Percentiles rank a stretch among this genome's conserved stretches.
phyloP scores from a whole-genome alignment of 805 yeast genomes.

The Sungouiella thailandica region DNA sequence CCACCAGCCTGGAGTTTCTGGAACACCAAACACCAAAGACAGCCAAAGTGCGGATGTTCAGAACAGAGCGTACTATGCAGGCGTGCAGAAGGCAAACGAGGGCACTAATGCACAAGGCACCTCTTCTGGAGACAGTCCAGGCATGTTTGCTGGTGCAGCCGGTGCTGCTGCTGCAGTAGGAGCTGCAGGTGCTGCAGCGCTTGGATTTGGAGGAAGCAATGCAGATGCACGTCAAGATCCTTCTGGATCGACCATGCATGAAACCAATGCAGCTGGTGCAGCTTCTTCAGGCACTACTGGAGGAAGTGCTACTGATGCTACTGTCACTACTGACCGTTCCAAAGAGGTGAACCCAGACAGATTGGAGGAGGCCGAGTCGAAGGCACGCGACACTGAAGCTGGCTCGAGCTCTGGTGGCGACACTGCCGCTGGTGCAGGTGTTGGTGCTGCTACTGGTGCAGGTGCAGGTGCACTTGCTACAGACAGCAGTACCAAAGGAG shows the following conservation, averaged over 20 bases:
- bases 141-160: constrained; percentile 9
- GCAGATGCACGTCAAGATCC: neutral
- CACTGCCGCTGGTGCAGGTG: too few species aligned
- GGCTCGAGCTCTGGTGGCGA: too few species aligned
- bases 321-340: neutral
- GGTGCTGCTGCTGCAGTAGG: constrained; percentile 12
- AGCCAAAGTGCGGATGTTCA: constrained; percentile 2
- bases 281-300: neutral
- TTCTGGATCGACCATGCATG: neutral
- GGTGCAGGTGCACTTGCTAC: neutral
- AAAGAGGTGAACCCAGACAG: neutral
- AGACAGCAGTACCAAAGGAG: neutral
- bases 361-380: neutral
- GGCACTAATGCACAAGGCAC: constrained; percentile 2
- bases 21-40: too few species aligned
- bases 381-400: too few species aligned
- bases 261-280: neutral
- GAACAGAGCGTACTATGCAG: constrained; percentile 15
- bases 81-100: constrained; percentile 11
- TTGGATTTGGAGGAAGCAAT: constrained; percentile 1
- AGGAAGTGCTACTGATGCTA: neutral
- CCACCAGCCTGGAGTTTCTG: constrained; percentile 3
- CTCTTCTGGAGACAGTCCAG: constrained; percentile 7
- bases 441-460: neutral
- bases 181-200: constrained; percentile 11